Percentiles rank a stretch among this genome's conserved stretches.
These are phyloP conservation scores for Endotrypanum monterogeii DNA, from an alignment of 208 protist species.

Conservation along the genomic window DNA sequence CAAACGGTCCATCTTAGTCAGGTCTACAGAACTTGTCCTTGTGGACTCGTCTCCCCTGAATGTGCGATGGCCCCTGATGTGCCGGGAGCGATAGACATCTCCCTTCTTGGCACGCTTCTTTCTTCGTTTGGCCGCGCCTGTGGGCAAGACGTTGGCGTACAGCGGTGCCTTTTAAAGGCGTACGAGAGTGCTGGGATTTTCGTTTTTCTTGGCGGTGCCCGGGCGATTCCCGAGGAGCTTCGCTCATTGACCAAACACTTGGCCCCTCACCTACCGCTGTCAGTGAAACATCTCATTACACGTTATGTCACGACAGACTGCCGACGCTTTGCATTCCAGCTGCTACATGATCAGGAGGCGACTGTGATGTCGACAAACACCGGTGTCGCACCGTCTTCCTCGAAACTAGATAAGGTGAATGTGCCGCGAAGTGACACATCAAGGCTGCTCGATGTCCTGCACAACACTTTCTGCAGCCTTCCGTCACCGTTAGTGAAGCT, in stretches of 20 bases:
- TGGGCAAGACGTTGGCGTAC: conserved; percentile 31
- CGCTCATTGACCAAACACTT: conserved; percentile 32
- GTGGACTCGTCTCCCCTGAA: conserved; percentile 29
- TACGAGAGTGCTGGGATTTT: conserved; percentile 22
- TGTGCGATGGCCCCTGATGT: conserved; percentile 5
- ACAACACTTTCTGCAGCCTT: conserved; percentile 46
- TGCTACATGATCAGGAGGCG: conserved; percentile 60
- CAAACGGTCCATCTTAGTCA: conserved; percentile 23
- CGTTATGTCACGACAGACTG: conserved; percentile 74
- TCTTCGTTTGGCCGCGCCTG: conserved; percentile 20
- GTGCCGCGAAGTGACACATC: conserved; percentile 45
- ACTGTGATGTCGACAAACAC: conserved; percentile 57
- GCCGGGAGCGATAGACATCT: neutral
- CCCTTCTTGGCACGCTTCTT: conserved; percentile 37
- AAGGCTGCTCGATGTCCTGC: conserved; percentile 35
- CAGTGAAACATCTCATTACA: conserved; percentile 55
- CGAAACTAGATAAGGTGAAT: conserved; percentile 35
- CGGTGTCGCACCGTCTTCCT: conserved; percentile 34
- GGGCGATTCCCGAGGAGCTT: conserved; percentile 49
- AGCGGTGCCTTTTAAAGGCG: conserved; percentile 59
- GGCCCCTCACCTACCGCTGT: conserved; percentile 40
- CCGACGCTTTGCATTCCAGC: conserved; percentile 68
- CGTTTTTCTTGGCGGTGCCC: conserved; percentile 60
- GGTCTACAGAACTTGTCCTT: conserved; percentile 27
- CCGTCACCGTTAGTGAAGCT: conserved; percentile 64